A percentile compares a stretch with the other conserved stretches of the same genome.
Conservation (phyloP, 768 basidiomycete genomes). For the Daedaleopsis nitida region DNA sequence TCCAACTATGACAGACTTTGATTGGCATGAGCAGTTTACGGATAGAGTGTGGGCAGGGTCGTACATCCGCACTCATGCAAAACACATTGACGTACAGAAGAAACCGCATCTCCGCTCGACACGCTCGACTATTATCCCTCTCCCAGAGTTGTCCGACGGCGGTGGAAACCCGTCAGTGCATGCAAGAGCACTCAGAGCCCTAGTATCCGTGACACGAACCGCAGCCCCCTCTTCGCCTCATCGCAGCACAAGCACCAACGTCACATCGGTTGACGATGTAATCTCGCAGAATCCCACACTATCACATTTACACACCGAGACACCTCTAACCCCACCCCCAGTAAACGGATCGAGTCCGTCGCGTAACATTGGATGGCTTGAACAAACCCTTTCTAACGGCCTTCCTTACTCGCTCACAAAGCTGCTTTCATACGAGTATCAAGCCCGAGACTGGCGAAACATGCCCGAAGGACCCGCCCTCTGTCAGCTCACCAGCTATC, state of each 20-base stretch:
- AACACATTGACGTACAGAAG: neutral
- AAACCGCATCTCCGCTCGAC: neutral
- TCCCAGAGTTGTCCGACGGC: too few species aligned
- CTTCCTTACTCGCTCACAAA: slow-evolving; percentile 27
- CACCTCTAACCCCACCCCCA: too few species aligned
- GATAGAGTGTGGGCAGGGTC: neutral
- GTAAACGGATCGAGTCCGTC: neutral
- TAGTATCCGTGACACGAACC: neutral
- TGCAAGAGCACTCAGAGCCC: too few species aligned
- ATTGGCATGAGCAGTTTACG: slow-evolving; percentile 5
- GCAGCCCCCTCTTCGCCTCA: neutral
- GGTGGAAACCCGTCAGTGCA: too few species aligned
- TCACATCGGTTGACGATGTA: too few species aligned
- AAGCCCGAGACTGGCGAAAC: neutral
- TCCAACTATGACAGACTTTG: neutral
- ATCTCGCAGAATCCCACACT: too few species aligned
- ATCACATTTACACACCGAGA: too few species aligned
- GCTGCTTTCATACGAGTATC: slow-evolving; percentile 16
- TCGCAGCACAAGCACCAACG: too few species aligned
- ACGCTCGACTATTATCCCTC: neutral
- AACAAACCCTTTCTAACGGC: slow-evolving; percentile 26
- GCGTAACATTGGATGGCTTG: slow-evolving; percentile 1
- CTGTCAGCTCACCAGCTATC: slow-evolving; percentile 42
- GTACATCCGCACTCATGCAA: neutral
- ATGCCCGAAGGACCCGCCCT: slow-evolving; percentile 36